Evolutionary conservation across 306 rosid species (phyloP), one percentile per base, ranked within the genome.

Genomic region (Urtica urens): DNA sequence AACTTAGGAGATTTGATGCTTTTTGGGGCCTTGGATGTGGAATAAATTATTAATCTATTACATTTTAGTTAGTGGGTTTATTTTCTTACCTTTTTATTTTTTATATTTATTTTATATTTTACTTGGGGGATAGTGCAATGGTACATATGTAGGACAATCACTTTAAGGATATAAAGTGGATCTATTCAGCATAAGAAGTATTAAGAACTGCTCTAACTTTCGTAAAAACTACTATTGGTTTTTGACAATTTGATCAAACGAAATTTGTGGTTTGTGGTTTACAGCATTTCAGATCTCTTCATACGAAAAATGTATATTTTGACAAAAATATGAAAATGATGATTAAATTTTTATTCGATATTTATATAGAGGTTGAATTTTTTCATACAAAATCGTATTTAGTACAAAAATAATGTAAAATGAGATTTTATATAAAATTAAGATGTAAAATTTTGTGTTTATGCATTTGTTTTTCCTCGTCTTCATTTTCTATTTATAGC

Each of bases 71-170:
- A 38, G 57, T 18, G 22, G 22, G 5, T 23, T 10, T 6, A 48
- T 11, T 16, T 7, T 7, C 13, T 13, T 31, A 7, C 1, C 1
- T 50, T 39, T 39, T 43, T 43, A 26, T 21, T 19, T 24, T 33
- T 10, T 21, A 30, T 14, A 38, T 16, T 34, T 54, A n/a, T n/a
- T n/a, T n/a, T n/a, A n/a, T n/a, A n/a, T n/a, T n/a, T n/a, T n/a
- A n/a, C n/a, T 43, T 35, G 47, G 37, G 15, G 59, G 49, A 54
- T 48, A 14, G 14, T 1, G 37, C 24, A 54, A 53, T n/a, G 59
- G 59, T 38, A 23, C 37, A 53, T 10, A 38, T 14, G 17, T 15
- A 53, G 59, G 47, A 39, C 48, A 38, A 54, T n/a, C 23, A 16
- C 15, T 38, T 54, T 23, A 39, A 11, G 15, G 2, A 22, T 37